Base-by-base conservation (phyloP, 306 rosid species). In the Dalbergia cultrata region DNA sequence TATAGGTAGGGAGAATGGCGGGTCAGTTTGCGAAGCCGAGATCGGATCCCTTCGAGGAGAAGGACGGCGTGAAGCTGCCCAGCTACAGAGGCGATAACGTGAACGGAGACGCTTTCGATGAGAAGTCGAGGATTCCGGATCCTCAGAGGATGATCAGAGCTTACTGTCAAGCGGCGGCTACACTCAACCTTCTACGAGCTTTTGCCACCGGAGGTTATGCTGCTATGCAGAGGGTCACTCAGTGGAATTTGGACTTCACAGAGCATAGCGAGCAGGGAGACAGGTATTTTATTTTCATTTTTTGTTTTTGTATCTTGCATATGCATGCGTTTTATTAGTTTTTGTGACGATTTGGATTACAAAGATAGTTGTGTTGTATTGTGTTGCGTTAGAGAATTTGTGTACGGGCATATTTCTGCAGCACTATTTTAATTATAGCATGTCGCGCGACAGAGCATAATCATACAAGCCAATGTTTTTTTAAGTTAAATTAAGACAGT, bases 11-110 rank as follows among this genome's bases (percentile, higher is more conserved):
- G 10, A 87, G 99, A 87, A 93, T 95, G 99, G 99, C 99, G 37
- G 99, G 99, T 61, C 99, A 95, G 72, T 95, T 95, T 80, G 99
- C 99, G 7, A 95, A 93, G 82, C 99, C 99, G 17, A 92, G 99
- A 83, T 95, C 99, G 47, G 99, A 95, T 0, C 2, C 83, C 6
- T 95, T 93, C n/a, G 99, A 95, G 86, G 99, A 90, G 94, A 89
- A 89, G 74, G 16, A 95, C 41, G 99, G 99, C 13, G 92, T 93
- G 70, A 95, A 91, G 91, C 88, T 95, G 57, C 99, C 99, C 6
- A 95, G 99, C 84, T 95, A 95, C 91, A 87, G 99, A 82, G 99
- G 99, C 4, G 99, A 95, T 78, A 95, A 95, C 82, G 83, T 95
- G 33, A 95, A 95, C 21, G 99, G 99, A 14, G 99, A 95, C 63